Base-by-base conservation (phyloP, 495 filamentous ascomycete genomes). In the Platismatia glauca region DNA sequence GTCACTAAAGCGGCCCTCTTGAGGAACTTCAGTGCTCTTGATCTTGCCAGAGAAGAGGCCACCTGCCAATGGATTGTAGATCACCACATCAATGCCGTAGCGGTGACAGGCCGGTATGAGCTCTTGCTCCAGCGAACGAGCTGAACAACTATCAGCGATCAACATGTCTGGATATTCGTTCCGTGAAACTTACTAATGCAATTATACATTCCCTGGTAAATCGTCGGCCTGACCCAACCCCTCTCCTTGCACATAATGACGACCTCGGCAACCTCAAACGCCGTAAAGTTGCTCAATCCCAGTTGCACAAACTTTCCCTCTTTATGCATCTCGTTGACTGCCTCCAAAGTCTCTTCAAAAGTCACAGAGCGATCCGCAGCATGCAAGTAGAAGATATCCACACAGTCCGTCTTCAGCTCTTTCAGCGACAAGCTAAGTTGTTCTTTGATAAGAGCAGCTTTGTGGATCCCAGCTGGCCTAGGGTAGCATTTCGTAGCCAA, bases 381-480 rank as follows among this genome's bases (percentile, higher is more conserved):
- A 72, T 96, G 92, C 12, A 96, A 79, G 65, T 96, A 96, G 73
- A 89, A 88, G 57, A 95, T 89, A 71, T 97, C 93, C 0, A 96
- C 88, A 56, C 76, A 78, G 55, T 95, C 83, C 2, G 89, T 86
- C 12, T 82, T 82, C 37, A 96, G 73, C 70, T 92, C 89, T 64
- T 78, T 83, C 62, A 96, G 72, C 22, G 83, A 87, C 20, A 71
- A 80, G 60, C 87, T 80, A 27, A 91, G 72, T 5, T 81, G 79
- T 72, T 84, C 79, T 24, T 79, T 77, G 15, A 95, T 71, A 59
- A 78, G 76, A 13, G 82, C 80, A 4, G 81, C 76, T 62, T 82
- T 80, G 71, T 95, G 88, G 0, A 64, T 73, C 8, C 86, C 85
- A 1, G 81, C 73, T 6, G 74, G 55, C 12, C 59, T 59, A 0